Evolutionary conservation across 1,284 basidiomycete species (phyloP).

Genomic region (Cutaneotrichosporon sp.): DNA sequence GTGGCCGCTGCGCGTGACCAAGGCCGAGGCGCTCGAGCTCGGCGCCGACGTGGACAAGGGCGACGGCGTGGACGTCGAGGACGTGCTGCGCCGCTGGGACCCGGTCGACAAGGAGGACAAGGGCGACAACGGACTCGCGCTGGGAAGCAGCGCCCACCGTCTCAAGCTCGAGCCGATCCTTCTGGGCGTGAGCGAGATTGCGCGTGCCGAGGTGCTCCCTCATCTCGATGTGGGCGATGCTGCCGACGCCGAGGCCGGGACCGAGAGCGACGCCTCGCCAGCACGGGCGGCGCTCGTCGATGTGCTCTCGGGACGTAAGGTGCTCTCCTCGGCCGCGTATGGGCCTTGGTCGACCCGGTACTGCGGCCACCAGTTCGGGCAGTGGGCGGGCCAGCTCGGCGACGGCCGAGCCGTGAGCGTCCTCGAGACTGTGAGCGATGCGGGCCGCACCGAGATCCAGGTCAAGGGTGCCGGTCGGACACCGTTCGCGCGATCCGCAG

Average conservation of each 20-base stretch:
- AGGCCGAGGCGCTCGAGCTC: conserved; percentile 63
- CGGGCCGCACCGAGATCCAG: conserved; percentile 76
- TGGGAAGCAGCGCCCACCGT: conserved; percentile 55
- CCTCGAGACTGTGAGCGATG: conserved; percentile 68
- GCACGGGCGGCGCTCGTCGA: conserved; percentile 72
- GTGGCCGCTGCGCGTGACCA: conserved; percentile 79
- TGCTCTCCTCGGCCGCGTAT: conserved; percentile 64
- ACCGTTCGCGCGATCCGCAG: conserved; percentile 86
- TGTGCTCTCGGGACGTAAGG: conserved; percentile 74
- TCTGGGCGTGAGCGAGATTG: conserved; percentile 65
- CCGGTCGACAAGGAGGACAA: conserved; percentile 37
- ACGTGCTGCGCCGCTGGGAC: conserved; percentile 58
- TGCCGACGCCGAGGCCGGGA: conserved; percentile 54
- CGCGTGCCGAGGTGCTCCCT: conserved; percentile 75
- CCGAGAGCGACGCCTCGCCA: conserved; percentile 28
- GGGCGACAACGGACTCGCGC: conserved; percentile 24
- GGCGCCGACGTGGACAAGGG: conserved; percentile 60
- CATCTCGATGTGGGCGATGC: conserved; percentile 84
- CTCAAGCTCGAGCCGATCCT: conserved; percentile 61
- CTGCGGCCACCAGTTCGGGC: conserved; percentile 85
- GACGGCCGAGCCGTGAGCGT: conserved; percentile 92
- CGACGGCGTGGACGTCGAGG: conserved; percentile 57
- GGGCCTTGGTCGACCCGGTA: conserved; percentile 88
- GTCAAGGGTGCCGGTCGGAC: conserved; percentile 93
- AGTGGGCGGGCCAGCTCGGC: conserved; percentile 94